Evolutionary conservation across 2,329 filamentous ascomycete genomes (phyloP).

Genomic region (Epichloe sibirici): DNA sequence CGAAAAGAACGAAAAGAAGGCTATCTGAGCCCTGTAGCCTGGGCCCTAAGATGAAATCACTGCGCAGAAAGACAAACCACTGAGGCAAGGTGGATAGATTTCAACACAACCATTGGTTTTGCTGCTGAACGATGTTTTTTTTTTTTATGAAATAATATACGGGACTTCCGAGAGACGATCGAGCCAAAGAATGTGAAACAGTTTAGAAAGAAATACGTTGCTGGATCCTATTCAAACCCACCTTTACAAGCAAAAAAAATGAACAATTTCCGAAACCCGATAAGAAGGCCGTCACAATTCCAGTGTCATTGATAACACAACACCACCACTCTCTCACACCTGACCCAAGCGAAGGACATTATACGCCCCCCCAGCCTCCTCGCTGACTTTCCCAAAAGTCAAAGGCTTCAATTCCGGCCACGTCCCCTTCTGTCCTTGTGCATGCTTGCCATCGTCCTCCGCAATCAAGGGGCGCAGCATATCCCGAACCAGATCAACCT

Average conservation of each 20-base stretch:
- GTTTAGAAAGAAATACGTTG: background rate
- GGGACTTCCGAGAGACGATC: too few species aligned
- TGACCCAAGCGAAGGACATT: conserved; percentile 9
- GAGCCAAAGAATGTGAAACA: background rate
- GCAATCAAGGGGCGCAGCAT: conserved; percentile 15
- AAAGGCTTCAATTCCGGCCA: conserved; percentile 11
- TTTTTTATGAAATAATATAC: background rate
- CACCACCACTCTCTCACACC: background rate
- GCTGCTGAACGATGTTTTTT: background rate
- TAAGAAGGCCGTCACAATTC: background rate
- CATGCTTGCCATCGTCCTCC: background rate
- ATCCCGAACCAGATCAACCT: conserved; percentile 14
- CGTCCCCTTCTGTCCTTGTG: background rate
- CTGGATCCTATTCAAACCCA: background rate
- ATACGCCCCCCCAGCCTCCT: background rate
- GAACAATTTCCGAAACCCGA: background rate
- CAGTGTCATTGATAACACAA: background rate
- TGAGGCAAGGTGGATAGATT: too few species aligned
- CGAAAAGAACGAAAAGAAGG: background rate
- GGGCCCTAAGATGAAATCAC: background rate
- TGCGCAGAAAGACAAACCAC: background rate
- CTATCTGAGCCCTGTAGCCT: background rate
- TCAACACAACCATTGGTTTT: too few species aligned
- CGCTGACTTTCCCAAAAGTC: conserved; percentile 9
- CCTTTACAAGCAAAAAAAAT: background rate